Conservation (phyloP, 176 grass and related monocot genomes). For the Triticum timopheevii region DNA sequence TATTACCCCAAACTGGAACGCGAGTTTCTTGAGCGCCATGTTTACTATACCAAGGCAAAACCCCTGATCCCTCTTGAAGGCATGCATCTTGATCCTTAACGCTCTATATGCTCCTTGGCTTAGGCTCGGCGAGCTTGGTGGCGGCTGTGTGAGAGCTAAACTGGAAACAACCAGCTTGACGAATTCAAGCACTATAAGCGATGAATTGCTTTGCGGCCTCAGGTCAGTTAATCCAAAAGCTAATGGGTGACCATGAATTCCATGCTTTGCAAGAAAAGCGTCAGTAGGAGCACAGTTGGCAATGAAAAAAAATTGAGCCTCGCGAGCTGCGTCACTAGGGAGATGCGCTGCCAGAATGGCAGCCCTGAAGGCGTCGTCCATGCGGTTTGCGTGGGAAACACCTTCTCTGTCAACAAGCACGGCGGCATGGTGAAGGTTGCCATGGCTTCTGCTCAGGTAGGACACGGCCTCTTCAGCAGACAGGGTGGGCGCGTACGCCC, state of each 20-base stretch:
- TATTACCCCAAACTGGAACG: neutral
- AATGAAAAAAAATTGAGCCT: neutral
- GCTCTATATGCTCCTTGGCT: slow-evolving; percentile 10
- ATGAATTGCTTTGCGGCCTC: neutral
- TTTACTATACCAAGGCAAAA: neutral
- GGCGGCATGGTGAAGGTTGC: neutral
- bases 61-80: neutral
- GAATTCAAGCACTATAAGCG: neutral
- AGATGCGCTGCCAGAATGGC: neutral
- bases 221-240: neutral
- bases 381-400: neutral
- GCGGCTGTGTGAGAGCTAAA: neutral
- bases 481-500: neutral
- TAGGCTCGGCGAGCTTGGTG: neutral
- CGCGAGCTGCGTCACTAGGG: neutral
- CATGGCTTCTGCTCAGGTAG: neutral
- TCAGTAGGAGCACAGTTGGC: neutral
- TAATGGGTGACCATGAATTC: neutral
- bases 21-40: neutral
- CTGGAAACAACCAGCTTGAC: neutral
- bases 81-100: neutral
- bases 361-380: neutral
- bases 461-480: neutral
- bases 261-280: neutral
- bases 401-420: neutral